A percentile compares a stretch with the other conserved stretches of the same genome.
These are phyloP conservation scores for Limonomyces culmigenus DNA, from an alignment of 1,284 basidiomycete genomes.

Conservation along the genomic window DNA sequence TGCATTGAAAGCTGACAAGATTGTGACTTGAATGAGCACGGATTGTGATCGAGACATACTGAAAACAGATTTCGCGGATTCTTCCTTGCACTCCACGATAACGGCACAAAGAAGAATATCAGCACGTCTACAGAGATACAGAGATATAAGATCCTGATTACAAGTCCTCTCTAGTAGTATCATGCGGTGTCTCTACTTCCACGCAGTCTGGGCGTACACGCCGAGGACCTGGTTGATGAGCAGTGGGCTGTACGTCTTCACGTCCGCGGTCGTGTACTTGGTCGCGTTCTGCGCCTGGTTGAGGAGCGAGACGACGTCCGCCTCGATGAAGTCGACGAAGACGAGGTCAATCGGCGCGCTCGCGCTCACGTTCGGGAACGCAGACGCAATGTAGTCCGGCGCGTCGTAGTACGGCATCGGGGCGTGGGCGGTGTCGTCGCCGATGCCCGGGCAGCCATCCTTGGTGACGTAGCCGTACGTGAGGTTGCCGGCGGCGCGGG, in stretches of 20 bases:
- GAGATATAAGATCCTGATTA: not conserved
- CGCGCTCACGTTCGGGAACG: constrained; percentile 28
- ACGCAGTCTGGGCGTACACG: constrained; percentile 37
- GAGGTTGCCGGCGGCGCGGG: constrained; percentile 24
- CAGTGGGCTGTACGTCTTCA: constrained; percentile 30
- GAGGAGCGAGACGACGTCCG: constrained; percentile 30
- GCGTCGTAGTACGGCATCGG: constrained; percentile 35
- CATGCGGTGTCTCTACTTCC: constrained; percentile 29
- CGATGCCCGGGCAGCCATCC: constrained; percentile 53
- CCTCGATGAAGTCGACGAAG: constrained; percentile 50
- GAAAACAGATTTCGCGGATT: too few relatives aligned
- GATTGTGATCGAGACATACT: too few relatives aligned
- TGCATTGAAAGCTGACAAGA: too few relatives aligned
- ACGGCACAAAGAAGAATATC: too few relatives aligned
- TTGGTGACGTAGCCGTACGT: constrained; percentile 61
- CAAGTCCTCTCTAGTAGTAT: too few relatives aligned
- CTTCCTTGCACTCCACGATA: too few relatives aligned
- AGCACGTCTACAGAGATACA: too few relatives aligned
- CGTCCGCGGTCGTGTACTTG: constrained; percentile 33
- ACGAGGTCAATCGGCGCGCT: constrained; percentile 46
- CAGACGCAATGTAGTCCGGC: constrained; percentile 45
- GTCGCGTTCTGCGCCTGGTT: constrained; percentile 35
- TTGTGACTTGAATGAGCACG: too few relatives aligned
- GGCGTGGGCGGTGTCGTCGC: constrained; percentile 48
- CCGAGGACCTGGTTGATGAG: constrained; percentile 35